Base-by-base conservation (phyloP, 2,329 filamentous ascomycete species). In the Botrytis fragariae region DNA sequence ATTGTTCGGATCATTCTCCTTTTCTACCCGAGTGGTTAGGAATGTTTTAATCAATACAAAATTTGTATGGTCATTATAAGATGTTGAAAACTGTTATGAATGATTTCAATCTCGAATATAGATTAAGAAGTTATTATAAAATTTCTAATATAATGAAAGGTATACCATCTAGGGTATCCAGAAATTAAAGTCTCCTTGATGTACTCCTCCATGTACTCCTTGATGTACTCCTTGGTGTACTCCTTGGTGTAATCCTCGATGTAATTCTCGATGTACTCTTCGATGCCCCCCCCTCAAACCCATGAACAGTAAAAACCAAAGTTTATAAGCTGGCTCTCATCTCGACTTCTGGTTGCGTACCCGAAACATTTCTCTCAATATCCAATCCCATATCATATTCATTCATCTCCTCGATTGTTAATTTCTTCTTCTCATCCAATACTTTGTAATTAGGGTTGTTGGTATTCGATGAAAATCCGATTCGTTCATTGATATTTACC, bases 381-480 rank as follows among this genome's bases (percentile, higher is more conserved):
- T 89, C 87, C 72, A 83, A 83, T 77, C 88, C 85, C 87, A 89
- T 89, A 76, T 89, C 86, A 74, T 89, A 89, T 18, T 86, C 83
- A 73, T 91, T 91, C 88, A 92, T 91, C 79, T 92, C 90, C 75
- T 91, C 88, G 62, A 92, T 91, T 0, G 90, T 92, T 32, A 92
- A 77, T 74, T 89, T 89, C 64, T 87, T 85, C 75, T 83, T 86
- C 76, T 88, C 85, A 63, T 90, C 86, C 74, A 88, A 63, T 0
- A 91, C 89, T 77, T 87, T 88, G 81, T 91, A 91, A 0, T 84
- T 86, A 0, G 84, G 80, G 16, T 90, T 73, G 18, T 54, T 44
- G 22, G 67, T 57, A 48, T 73, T 73, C 22, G 65, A 70, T 32
- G 72, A 73, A 37, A 73, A 74, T 42, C 89, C 89, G 84, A 77